Conservation (phyloP, 257 asterid species). For the Eustoma russellianum region DNA sequence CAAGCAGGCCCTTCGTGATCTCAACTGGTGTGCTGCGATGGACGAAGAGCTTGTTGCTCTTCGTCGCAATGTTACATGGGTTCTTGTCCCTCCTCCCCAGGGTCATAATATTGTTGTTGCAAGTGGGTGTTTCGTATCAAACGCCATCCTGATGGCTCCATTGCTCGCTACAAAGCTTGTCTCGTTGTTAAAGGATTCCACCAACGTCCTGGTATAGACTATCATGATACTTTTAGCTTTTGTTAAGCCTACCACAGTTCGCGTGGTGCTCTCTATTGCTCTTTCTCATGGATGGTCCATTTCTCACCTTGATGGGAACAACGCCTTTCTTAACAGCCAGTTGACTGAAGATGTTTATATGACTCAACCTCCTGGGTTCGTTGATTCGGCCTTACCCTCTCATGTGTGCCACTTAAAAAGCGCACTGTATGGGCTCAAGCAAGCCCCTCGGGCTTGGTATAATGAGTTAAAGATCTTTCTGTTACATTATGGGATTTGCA, state of each 20-base stretch:
- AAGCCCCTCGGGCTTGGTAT: not conserved
- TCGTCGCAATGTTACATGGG: not conserved
- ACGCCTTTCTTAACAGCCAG: not conserved
- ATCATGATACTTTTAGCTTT: not conserved
- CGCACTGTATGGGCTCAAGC: not conserved
- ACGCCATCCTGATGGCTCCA: not conserved
- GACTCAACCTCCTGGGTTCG: not conserved
- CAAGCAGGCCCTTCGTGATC: not conserved
- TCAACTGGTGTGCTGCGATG: not conserved
- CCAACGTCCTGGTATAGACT: not conserved
- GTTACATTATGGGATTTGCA: rapidly evolving
- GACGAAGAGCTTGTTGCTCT: not conserved
- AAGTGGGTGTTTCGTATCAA: not conserved
- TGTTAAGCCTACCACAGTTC: not conserved
- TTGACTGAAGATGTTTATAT: not conserved
- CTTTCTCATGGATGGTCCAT: not conserved
- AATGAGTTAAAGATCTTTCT: no score
- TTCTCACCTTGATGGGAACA: not conserved
- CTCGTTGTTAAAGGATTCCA: not conserved
- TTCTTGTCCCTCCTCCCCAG: not conserved
- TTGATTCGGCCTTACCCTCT: not conserved
- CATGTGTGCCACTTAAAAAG: not conserved
- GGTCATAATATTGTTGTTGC: not conserved
- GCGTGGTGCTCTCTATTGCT: not conserved
- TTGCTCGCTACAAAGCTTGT: not conserved